A percentile compares a stretch with the other conserved stretches of the same genome.
Evolutionary conservation across 768 basidiomycete genomes (phyloP).

Genomic region (Inosperma sp.): DNA sequence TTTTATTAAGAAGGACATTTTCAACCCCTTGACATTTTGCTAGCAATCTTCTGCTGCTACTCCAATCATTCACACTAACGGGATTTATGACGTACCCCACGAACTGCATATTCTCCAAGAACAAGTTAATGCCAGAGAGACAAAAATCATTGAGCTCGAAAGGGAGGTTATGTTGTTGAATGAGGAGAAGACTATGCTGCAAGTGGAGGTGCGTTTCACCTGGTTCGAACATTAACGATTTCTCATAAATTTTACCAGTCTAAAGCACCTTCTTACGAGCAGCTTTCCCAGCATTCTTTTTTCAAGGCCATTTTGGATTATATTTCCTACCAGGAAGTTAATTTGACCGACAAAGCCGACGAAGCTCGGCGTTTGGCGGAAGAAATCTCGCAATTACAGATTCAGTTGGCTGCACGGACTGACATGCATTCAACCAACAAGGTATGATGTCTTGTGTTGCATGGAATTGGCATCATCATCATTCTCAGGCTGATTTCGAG

Average conservation of each 20-base stretch:
- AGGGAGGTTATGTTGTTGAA: constrained; percentile 42
- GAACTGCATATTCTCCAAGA: constrained; percentile 40
- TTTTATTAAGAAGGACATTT: constrained; percentile 41
- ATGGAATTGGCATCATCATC: constrained; percentile 5
- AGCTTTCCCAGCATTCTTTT: constrained; percentile 42
- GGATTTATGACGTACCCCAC: constrained; percentile 29
- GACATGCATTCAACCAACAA: constrained; percentile 43
- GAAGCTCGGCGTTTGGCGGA: constrained; percentile 41
- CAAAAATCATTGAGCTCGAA: constrained; percentile 46
- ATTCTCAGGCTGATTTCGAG: constrained; percentile 33
- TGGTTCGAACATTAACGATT: background rate
- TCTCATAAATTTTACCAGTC: constrained; percentile 26
- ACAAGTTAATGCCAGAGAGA: constrained; percentile 39
- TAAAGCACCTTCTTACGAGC: constrained; percentile 40
- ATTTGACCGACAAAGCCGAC: constrained; percentile 34
- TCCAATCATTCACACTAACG: constrained; percentile 34
- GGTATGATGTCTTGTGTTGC: constrained; percentile 26
- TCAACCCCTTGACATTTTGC: constrained; percentile 39
- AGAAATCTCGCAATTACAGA: constrained; percentile 38
- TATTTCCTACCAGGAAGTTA: constrained; percentile 43
- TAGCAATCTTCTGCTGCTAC: constrained; percentile 37
- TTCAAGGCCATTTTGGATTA: constrained; percentile 59
- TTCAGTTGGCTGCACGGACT: constrained; percentile 28
- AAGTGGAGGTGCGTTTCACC: constrained; percentile 38
- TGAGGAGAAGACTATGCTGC: constrained; percentile 41